phyloP scores from a whole-genome alignment of 2,329 filamentous ascomycete species.

The Sordariomycetes sp. region DNA sequence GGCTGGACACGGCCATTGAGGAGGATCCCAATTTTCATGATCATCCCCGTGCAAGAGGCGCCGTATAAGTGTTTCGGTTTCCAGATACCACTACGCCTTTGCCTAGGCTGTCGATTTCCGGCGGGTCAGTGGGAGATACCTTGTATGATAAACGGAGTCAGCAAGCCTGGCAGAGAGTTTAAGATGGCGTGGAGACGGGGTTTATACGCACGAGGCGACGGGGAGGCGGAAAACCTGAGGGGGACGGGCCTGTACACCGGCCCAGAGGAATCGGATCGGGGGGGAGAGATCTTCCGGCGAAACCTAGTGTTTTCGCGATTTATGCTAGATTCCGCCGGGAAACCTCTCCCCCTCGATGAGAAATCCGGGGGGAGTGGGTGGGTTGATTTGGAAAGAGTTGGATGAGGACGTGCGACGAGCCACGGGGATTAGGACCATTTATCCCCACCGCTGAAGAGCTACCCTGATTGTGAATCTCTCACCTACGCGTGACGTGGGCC shows the following conservation, averaged over 20 bases:
- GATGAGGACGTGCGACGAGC: neutral
- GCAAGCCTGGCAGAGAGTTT: too few relatives aligned
- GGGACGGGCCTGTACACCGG: neutral
- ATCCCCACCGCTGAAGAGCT: neutral
- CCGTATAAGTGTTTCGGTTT: neutral
- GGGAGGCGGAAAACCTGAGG: neutral
- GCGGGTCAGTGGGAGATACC: neutral
- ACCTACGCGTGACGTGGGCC: neutral
- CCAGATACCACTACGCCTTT: neutral
- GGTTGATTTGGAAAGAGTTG: too few relatives aligned
- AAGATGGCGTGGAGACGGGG: neutral
- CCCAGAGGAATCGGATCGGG: neutral
- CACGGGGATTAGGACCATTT: neutral
- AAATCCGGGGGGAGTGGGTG: too few relatives aligned
- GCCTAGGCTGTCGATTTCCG: neutral
- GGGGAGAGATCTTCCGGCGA: neutral
- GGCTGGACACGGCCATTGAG: neutral
- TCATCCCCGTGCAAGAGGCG: neutral
- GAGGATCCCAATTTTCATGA: neutral
- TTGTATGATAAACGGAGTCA: neutral
- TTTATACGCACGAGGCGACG: neutral
- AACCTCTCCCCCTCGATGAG: too few relatives aligned
- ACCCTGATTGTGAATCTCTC: neutral
- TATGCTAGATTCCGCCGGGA: too few relatives aligned
- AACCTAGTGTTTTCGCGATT: neutral